Evolutionary conservation across 208 protist genomes (phyloP).

Genomic region (Crithidia acanthocephali): DNA sequence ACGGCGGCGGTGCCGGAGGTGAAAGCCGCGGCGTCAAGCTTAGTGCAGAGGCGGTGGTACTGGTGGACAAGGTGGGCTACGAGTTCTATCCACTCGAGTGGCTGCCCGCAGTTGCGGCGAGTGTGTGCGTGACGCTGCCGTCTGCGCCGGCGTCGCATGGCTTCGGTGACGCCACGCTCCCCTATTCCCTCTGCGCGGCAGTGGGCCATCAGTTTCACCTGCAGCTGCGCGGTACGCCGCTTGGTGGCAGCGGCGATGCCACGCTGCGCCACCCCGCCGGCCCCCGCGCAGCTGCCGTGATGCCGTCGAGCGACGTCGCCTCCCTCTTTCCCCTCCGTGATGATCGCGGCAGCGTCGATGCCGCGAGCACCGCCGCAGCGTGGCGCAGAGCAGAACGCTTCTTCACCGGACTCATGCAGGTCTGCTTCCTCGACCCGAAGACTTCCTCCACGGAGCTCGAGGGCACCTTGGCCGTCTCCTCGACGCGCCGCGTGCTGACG

Average conservation of each 20-base stretch:
- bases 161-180: constrained; percentile 18
- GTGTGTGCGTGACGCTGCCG: background rate
- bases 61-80: constrained; percentile 78
- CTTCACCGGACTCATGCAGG: constrained; percentile 48
- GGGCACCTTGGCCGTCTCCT: constrained; percentile 58
- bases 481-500: constrained; percentile 55
- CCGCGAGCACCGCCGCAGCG: constrained; percentile 27
- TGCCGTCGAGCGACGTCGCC: constrained; percentile 2
- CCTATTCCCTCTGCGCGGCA: constrained; percentile 74
- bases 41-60: constrained; percentile 50
- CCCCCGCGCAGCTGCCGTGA: constrained; percentile 20
- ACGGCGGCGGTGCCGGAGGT: background rate
- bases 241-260: constrained; percentile 34
- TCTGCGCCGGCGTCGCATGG: constrained; percentile 2
- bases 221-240: constrained; percentile 37
- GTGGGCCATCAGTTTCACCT: constrained; percentile 78
- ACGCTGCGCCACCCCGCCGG: constrained; percentile 37
- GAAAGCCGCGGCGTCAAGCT: constrained; percentile 34
- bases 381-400: constrained; percentile 52
- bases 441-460: constrained; percentile 69
- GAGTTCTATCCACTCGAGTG: constrained; percentile 88
- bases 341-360: constrained; percentile 1
- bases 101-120: constrained; percentile 54
- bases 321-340: background rate
- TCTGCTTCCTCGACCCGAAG: constrained; percentile 51